Evolutionary conservation across 805 yeast genomes (phyloP), one percentile per base, ranked within the genome.

Genomic region (Candida endomychidarum): DNA sequence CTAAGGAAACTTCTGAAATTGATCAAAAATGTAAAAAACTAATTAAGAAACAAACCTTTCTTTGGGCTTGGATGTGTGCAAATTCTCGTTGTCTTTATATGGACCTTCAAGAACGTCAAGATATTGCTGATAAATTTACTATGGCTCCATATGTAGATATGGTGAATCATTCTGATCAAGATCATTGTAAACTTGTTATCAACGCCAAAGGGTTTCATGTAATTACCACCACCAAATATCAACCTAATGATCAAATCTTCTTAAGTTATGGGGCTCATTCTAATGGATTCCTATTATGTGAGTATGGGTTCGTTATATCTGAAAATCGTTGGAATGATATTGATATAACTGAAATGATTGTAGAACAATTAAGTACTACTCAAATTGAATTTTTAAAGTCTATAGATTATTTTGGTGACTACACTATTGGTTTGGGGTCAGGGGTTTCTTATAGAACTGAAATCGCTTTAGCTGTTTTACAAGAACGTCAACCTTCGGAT

Each of bases 111-210:
- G 70, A 74, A 34, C 72, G 74, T 24, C 72, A 74, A 41, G 63
- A 67, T 12, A 54, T 56, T 2, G 75, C 65, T 18, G 87, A 83
- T 49, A 83, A 86, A 57, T 81, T 91, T 65, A 87, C 98, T 2
- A 65, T 91, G 77, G 97, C 91, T 0, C 99, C 99, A 0, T 82
- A 70, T 47, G 89, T 90, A 17, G 99, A 91, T 63, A 85, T 86
- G 57, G 65, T 91, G 37, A 93, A 91, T 61, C 98, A 91, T 60
- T 68, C 63, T 20, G 51, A 66, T 26, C 70, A 72, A 4, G 75
- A 71, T 29, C 81, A 78, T 46, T 78, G 87, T 47, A 64, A 59
- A 16, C 71, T 82, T 37, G 55, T 70, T 46, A 70, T 73, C 25
- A 66, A 72, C 33, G 34, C 54, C 14, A 49, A 53, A 16, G 83